A percentile compares a stretch with the other conserved stretches of the same genome.
phyloP scores from a whole-genome alignment of 192 early-diverging fungal species.

The Paraglomus brasilianum region DNA sequence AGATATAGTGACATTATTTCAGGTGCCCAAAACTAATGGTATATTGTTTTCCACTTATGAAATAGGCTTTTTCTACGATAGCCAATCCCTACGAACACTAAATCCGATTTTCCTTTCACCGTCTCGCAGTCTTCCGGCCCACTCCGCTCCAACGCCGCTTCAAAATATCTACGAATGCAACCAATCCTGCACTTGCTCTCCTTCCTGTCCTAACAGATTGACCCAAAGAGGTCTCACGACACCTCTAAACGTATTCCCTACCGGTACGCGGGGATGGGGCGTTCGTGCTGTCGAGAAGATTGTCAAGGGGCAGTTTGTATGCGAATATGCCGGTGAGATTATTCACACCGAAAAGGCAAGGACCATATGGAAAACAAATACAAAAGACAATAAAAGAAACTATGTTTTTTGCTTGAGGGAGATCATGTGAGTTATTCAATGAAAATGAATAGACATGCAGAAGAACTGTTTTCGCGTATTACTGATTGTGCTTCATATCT shows the following conservation, averaged over 20 bases:
- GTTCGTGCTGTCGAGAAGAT: background rate
- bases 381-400: background rate
- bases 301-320: constrained; percentile 19
- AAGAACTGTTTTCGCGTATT: too few species aligned
- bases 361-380: background rate
- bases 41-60: too few species aligned
- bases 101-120: background rate
- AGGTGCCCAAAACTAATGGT: too few species aligned
- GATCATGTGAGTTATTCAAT: background rate
- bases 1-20: too few species aligned
- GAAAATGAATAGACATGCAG: too few species aligned
- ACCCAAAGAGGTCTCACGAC: constrained; percentile 4
- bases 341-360: constrained; percentile 19
- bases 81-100: background rate
- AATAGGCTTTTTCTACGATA: constrained; percentile 19
- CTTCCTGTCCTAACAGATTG: constrained; percentile 4
- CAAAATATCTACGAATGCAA: constrained; percentile 27
- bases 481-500: background rate
- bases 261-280: constrained; percentile 15
- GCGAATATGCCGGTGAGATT: constrained; percentile 30
- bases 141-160: background rate
- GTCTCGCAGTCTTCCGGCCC: background rate
- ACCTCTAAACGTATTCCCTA: constrained; percentile 18
- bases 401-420: constrained; percentile 27
- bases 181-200: constrained; percentile 6